Conservation (phyloP, 2,329 filamentous ascomycete genomes). For the Chaetomium olivaceum region DNA sequence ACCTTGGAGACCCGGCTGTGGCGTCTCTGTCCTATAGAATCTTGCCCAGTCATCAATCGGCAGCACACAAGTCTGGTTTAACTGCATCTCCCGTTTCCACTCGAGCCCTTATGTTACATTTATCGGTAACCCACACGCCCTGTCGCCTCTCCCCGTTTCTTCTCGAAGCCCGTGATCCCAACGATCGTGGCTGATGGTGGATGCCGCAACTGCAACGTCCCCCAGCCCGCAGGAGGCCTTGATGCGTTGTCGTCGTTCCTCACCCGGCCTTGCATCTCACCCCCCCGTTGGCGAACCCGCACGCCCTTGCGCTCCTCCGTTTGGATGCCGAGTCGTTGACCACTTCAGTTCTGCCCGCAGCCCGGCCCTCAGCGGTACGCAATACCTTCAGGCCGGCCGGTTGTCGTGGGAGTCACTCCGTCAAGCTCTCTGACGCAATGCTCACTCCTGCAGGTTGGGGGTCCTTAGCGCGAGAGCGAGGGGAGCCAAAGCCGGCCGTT, state of each 20-base stretch:
- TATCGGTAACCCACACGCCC: slow-evolving; percentile 29
- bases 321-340: slow-evolving; percentile 14
- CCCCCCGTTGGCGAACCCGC: slow-evolving; percentile 18
- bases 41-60: slow-evolving; percentile 47
- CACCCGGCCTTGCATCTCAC: slow-evolving; percentile 26
- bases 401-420: slow-evolving; percentile 1
- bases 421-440: slow-evolving; percentile 25
- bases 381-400: background rate
- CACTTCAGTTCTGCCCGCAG: slow-evolving; percentile 13
- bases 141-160: slow-evolving; percentile 20
- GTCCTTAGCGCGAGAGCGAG: slow-evolving; percentile 11
- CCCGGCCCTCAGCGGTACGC: background rate
- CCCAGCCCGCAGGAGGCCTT: slow-evolving; percentile 28
- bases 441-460: slow-evolving; percentile 14
- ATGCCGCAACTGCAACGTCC: slow-evolving; percentile 12
- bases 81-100: slow-evolving; percentile 34
- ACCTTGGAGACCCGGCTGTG: slow-evolving; percentile 29
- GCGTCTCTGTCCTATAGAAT: slow-evolving; percentile 41
- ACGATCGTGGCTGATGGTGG: slow-evolving; percentile 18
- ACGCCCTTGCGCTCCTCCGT: slow-evolving; percentile 18
- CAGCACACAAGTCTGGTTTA: slow-evolving; percentile 33
- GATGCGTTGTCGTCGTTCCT: slow-evolving; percentile 32
- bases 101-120: slow-evolving; percentile 34
- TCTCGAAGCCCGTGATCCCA: slow-evolving; percentile 29
- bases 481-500: slow-evolving; percentile 14